phyloP scores from a whole-genome alignment of 164 flowering plant species.

The Hamamelis virginiana region DNA sequence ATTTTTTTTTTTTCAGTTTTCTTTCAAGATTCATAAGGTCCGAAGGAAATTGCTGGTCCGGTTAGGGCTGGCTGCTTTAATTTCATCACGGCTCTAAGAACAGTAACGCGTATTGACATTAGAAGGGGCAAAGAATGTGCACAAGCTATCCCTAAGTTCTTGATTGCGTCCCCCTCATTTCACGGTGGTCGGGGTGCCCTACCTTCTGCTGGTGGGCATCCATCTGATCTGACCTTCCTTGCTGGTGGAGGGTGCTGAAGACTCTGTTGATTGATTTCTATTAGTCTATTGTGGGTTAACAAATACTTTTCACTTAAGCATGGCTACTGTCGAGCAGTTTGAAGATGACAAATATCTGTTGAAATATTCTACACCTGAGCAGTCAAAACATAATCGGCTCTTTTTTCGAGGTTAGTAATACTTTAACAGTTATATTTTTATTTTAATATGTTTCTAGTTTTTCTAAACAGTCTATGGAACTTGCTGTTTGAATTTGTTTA shows the following conservation, averaged over 20 bases:
- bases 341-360: conserved; percentile 20
- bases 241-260: conserved; percentile 39
- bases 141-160: conserved; percentile 30
- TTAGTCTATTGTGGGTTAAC: not conserved
- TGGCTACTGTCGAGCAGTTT: conserved; percentile 26
- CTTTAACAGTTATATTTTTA: not conserved
- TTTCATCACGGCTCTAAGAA: conserved; percentile 36
- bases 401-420: conserved; percentile 19
- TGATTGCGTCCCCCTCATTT: conserved; percentile 44
- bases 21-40: not conserved
- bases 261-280: not conserved
- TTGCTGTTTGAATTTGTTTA: not conserved
- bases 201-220: conserved; percentile 50
- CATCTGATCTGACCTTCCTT: conserved; percentile 43
- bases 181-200: conserved; percentile 51
- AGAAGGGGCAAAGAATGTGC: conserved; percentile 31
- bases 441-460: not conserved
- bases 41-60: conserved; percentile 32
- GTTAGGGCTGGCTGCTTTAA: conserved; percentile 34
- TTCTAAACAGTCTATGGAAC: not conserved
- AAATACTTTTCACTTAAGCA: conserved; percentile 8
- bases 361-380: conserved; percentile 19
- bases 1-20: not conserved
- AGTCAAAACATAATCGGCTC: conserved; percentile 4
- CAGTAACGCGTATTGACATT: conserved; percentile 18